Evolutionary conservation across 176 grass and related monocot genomes (phyloP).

Genomic region (Cenchrus americanus): DNA sequence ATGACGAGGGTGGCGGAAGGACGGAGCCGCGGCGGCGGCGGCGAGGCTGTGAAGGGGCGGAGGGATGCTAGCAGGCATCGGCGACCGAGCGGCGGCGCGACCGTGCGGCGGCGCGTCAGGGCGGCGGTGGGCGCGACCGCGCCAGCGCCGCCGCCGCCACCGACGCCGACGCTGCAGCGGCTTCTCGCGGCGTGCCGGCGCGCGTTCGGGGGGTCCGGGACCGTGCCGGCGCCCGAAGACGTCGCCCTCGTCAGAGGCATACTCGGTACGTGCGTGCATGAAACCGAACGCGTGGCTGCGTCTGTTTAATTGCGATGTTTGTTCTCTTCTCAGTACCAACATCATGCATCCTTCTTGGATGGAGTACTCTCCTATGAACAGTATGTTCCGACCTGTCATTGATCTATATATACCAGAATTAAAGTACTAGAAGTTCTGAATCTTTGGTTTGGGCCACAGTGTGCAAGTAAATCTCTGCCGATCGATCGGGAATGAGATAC

Average conservation of each 20-base stretch:
- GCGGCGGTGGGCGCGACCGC: constrained; percentile 7
- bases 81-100: neutral
- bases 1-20: constrained; percentile 3
- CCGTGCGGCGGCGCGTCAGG: constrained; percentile 28
- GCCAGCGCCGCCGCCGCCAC: neutral
- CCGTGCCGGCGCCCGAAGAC: constrained; percentile 56
- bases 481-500: too few relatives aligned
- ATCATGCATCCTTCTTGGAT: too few relatives aligned
- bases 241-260: constrained; percentile 53
- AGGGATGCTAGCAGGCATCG: neutral
- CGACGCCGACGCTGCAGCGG: constrained; percentile 34
- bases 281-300: neutral
- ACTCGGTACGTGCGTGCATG: constrained; percentile 51
- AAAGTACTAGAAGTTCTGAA: too few relatives aligned
- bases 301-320: too few relatives aligned
- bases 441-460: too few relatives aligned
- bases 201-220: constrained; percentile 64
- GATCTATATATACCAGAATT: too few relatives aligned
- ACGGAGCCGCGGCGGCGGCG: neutral
- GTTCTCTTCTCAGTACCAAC: too few relatives aligned
- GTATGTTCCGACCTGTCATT: too few relatives aligned
- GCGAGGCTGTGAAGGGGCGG: constrained; percentile 5
- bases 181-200: constrained; percentile 66
- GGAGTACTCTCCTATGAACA: too few relatives aligned
- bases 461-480: too few relatives aligned